A percentile compares a stretch with the other conserved stretches of the same genome.
Conservation (phyloP, 2,329 filamentous ascomycete species). For the Calycina herbarum region DNA sequence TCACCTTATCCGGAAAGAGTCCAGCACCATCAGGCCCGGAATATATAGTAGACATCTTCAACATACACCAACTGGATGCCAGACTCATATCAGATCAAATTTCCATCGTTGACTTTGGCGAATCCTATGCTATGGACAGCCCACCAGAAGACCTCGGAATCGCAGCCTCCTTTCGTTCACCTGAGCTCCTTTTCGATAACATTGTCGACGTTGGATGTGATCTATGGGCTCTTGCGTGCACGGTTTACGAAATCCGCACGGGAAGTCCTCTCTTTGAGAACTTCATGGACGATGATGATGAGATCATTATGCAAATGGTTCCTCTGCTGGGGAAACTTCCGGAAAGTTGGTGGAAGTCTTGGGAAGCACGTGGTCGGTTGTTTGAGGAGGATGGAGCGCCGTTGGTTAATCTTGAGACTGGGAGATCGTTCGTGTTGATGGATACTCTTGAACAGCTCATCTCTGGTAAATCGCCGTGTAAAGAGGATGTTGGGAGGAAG, state of each 20-base stretch:
- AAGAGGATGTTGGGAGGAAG: background rate
- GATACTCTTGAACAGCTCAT: background rate
- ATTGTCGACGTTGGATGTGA: background rate
- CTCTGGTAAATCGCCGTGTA: background rate
- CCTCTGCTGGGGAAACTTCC: constrained; percentile 11
- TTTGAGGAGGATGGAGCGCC: background rate
- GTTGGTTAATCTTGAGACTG: background rate
- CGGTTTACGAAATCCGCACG: constrained; percentile 7
- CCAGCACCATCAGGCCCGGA: background rate
- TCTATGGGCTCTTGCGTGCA: constrained; percentile 10
- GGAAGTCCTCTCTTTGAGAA: background rate
- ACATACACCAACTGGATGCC: background rate
- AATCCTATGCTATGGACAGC: background rate
- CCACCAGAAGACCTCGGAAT: background rate
- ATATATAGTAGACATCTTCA: constrained; percentile 2
- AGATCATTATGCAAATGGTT: background rate
- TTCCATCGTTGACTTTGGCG: constrained; percentile 17
- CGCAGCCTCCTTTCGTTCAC: background rate
- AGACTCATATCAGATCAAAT: constrained; percentile 15
- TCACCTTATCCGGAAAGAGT: background rate
- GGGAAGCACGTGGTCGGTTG: background rate
- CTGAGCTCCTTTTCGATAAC: constrained; percentile 4
- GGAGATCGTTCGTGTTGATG: background rate
- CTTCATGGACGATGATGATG: constrained; percentile 1
- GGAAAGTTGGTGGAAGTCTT: background rate